Evolutionary conservation across 345 rosid genomes (phyloP).

Genomic region (Hibiscus tridactylites): DNA sequence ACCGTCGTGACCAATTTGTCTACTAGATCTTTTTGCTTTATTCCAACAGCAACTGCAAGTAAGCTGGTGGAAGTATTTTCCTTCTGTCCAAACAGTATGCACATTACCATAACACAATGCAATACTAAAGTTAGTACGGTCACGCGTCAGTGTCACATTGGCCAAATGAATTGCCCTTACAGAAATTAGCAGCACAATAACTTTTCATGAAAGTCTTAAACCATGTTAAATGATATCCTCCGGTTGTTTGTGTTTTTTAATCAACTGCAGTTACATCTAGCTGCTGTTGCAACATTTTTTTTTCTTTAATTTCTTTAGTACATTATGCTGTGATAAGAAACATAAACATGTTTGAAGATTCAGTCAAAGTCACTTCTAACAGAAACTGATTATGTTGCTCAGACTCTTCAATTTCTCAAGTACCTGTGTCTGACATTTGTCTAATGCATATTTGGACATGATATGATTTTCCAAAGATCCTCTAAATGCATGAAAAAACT

Average conservation of each 20-base stretch:
- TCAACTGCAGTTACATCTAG: not conserved
- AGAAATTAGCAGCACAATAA: not conserved
- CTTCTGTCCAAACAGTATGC: constrained; percentile 21
- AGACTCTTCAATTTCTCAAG: too few species aligned
- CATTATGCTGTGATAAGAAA: not conserved
- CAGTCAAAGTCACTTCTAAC: not conserved
- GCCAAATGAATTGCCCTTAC: not conserved
- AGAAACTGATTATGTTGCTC: not conserved
- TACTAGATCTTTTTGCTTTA: constrained; percentile 45
- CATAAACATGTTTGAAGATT: not conserved
- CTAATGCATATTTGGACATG: too few species aligned
- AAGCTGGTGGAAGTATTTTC: constrained; percentile 24
- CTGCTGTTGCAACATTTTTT: not conserved
- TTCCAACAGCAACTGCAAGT: constrained; percentile 50
- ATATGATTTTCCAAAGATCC: too few species aligned
- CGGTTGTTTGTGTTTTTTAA: too few species aligned
- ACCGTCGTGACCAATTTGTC: constrained; percentile 53
- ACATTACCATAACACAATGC: not conserved
- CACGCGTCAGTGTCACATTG: not conserved
- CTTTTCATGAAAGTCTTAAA: not conserved
- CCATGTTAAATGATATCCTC: not conserved
- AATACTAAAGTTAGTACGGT: not conserved
- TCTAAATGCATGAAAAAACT: too few species aligned
- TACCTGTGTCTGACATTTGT: too few species aligned
- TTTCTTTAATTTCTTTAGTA: not conserved